Conservation (phyloP, 208 protist species). For the Trypanosoma grayi region DNA sequence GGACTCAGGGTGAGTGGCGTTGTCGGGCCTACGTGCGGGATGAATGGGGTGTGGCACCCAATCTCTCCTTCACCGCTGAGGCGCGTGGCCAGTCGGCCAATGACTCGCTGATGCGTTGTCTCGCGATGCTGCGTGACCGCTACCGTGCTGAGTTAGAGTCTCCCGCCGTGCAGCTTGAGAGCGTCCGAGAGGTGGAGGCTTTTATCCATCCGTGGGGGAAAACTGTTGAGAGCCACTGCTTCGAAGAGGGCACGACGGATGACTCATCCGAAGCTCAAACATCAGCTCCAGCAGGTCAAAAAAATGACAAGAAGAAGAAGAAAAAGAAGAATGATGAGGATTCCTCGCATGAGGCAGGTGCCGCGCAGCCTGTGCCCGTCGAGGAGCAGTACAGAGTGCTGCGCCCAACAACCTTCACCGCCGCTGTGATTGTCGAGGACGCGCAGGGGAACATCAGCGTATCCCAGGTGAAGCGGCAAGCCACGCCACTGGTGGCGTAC, state of each 20-base stretch:
- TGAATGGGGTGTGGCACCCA: slow-evolving; percentile 67
- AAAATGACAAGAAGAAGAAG: slow-evolving; percentile 1
- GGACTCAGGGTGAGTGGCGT: slow-evolving; percentile 34
- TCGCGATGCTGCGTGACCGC: slow-evolving; percentile 49
- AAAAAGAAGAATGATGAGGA: neutral
- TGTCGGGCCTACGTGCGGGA: slow-evolving; percentile 85
- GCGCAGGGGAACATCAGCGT: slow-evolving; percentile 34
- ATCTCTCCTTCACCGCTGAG: slow-evolving; percentile 45
- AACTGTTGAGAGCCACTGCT: slow-evolving; percentile 27
- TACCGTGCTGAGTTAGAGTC: slow-evolving; percentile 58
- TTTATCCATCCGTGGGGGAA: slow-evolving; percentile 31
- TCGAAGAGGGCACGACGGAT: slow-evolving; percentile 19
- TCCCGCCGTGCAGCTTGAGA: slow-evolving; percentile 48
- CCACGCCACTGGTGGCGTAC: slow-evolving; percentile 47
- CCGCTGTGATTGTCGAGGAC: slow-evolving; percentile 38
- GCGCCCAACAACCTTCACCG: slow-evolving; percentile 38
- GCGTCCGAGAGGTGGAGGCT: slow-evolving; percentile 60
- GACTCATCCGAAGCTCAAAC: neutral
- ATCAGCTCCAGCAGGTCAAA: too few relatives aligned
- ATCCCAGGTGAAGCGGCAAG: slow-evolving; percentile 47
- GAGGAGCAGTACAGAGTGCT: slow-evolving; percentile 29
- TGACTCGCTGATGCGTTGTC: slow-evolving; percentile 55
- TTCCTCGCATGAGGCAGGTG: neutral
- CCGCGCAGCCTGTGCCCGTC: neutral
- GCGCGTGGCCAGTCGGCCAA: slow-evolving; percentile 45